Base-by-base conservation (phyloP, 2,329 filamentous ascomycete species). In the Raffaelea albimanens region DNA sequence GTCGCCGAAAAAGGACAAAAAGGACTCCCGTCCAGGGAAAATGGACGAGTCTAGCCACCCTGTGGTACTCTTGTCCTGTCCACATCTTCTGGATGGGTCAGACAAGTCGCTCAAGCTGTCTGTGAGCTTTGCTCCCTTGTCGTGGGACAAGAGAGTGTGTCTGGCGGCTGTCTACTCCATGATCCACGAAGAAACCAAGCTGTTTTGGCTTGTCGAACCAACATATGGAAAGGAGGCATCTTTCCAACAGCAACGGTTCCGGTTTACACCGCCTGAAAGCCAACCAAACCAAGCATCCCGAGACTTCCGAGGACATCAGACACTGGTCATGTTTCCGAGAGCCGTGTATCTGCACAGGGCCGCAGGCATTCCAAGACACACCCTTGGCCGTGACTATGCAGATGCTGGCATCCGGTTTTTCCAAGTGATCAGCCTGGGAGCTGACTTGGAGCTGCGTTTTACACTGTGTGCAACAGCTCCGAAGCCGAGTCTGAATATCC, bases 61-160 rank as follows among this genome's bases (percentile, higher is more conserved):
- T 4, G 56, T 39, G 2, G 33, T 71, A 36, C 46, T 72, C 1
- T 59, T 71, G 4, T 72, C 68, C 5, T 65, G 66, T 53, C 67
- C 63, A 41, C 74, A 77, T 53, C 64, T 69, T 25, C 65, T 67
- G 44, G 63, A 65, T 43, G 46, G 56, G 11, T 59, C 59, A 21
- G 65, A 68, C 52, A 59, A 58, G 25, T 62, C 57, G 3, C 54
- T 76, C 18, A 67, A 64, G 44, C 55, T 77, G 23, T 57, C 60
- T 21, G 57, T 71, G 19, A 20, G 16, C 13, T 40, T 31, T 2
- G 16, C 13, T 20, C 20, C 22, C 10, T 29, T 22, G 5, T 33
- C 11, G 13, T 18, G 49, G 2, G 56, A 53, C 39, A 20, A 40
- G 8, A 4, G 8, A 4, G 11, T 22, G n/a, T 36, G 43, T 19